Conservation (phyloP, 768 basidiomycete genomes). For the Lactarius pseudohatsudake region DNA sequence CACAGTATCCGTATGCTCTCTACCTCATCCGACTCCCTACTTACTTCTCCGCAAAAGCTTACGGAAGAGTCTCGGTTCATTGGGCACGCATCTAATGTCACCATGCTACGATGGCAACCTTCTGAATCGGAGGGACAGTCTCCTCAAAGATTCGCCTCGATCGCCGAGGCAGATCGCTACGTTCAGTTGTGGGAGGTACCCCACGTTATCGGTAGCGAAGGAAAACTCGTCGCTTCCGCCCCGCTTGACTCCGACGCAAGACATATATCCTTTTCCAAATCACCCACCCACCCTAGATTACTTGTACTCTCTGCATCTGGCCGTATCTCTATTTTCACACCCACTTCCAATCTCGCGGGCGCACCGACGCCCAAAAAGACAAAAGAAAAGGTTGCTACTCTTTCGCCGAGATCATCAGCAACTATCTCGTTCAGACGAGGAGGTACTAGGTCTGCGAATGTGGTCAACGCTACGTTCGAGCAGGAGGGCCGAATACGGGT, state of each 20-base stretch:
- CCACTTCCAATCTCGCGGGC: conserved; percentile 47
- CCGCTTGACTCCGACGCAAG: conserved; percentile 66
- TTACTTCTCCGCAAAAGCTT: conserved; percentile 43
- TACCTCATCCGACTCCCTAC: conserved; percentile 32
- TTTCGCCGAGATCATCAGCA: conserved; percentile 54
- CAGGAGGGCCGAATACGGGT: conserved; percentile 49
- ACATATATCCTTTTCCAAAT: conserved; percentile 36
- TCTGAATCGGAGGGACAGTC: conserved; percentile 38
- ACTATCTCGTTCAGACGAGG: conserved; percentile 42
- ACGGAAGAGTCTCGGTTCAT: conserved; percentile 53
- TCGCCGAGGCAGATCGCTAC: conserved; percentile 62
- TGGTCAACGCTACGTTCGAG: conserved; percentile 51
- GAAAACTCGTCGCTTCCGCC: conserved; percentile 57
- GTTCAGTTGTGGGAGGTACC: conserved; percentile 61
- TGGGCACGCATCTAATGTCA: conserved; percentile 62
- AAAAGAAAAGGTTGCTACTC: conserved; percentile 48
- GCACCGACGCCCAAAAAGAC: conserved; percentile 42
- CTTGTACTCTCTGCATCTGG: conserved; percentile 61
- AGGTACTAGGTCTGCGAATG: conserved; percentile 36
- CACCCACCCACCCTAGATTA: conserved; percentile 41
- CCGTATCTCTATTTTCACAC: conserved; percentile 54
- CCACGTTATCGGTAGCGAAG: conserved; percentile 42
- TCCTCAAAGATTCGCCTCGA: conserved; percentile 53
- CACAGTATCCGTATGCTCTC: conserved; percentile 59
- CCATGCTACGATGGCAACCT: conserved; percentile 51